Evolutionary conservation across 192 early-diverging fungal genomes (phyloP), one percentile per base, ranked within the genome.

Genomic region (Umbelopsis sp.): DNA sequence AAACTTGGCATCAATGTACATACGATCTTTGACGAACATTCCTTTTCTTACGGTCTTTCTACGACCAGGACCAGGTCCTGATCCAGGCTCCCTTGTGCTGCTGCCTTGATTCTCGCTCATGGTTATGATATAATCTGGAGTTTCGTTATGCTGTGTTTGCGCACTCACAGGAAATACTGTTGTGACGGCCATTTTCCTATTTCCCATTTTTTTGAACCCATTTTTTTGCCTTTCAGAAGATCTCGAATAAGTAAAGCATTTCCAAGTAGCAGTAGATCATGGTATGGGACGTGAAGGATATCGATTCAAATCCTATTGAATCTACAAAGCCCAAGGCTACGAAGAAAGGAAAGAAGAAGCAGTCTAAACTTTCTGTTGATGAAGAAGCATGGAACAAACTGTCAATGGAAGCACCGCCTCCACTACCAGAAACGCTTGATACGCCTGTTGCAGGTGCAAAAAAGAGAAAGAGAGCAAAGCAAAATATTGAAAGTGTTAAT

Each of bases 21-120:
- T 69, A 81, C 79, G 49, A 59, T 81, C 79, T 69, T 74, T 76
- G 10, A 75, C 34, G 50, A 81, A 81, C 79, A 81, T 81, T 59
- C 79, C 79, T 32, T 81, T 81, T 22, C 79, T 70, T 10, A 81
- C 79, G 1, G 75, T 81, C 43, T 77, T 81, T 43, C 72, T 72
- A 68, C 79, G 38, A 11, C 79, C 79, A 69, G 79, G 79, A 0
- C 79, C 79, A 49, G 79, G 79, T 0, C 79, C 79, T 1, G 66
- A 69, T 14, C 69, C 68, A 49, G 73, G 65, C 34, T 77, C 77
- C 7, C 70, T 62, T 50, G 53, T 31, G 66, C 67, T 75, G 71
- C 72, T 38, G 16, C 34, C 76, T 68, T 70, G 72, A 17, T 21
- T 8, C 9, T 77, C 76, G 53, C 68, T 74, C 73, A 74, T 74